phyloP scores from a whole-genome alignment of 768 basidiomycete genomes.

The Megacollybia marginata region DNA sequence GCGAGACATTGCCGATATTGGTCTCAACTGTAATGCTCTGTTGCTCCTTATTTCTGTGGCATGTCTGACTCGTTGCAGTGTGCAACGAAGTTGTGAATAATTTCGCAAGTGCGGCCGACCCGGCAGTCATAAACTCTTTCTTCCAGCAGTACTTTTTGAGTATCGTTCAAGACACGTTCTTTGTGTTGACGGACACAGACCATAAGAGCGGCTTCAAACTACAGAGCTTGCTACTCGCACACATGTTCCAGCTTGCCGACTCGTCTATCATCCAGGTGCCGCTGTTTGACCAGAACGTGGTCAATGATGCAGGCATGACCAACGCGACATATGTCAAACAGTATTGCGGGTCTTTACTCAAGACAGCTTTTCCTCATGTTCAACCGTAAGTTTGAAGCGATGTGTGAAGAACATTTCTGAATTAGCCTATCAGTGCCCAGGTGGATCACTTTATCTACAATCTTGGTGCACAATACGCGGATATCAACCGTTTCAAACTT shows the following conservation, averaged over 20 bases:
- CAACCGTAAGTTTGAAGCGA: constrained; percentile 49
- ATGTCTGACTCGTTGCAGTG: constrained; percentile 36
- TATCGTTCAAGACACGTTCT: constrained; percentile 93
- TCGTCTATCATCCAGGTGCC: constrained; percentile 73
- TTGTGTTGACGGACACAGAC: constrained; percentile 93
- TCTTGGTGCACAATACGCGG: constrained; percentile 66
- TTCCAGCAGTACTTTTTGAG: constrained; percentile 95
- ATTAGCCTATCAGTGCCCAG: constrained; percentile 45
- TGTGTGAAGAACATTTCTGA: constrained; percentile 4
- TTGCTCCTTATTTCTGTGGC: too few species aligned
- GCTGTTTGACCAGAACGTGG: constrained; percentile 72
- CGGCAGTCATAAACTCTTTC: constrained; percentile 79
- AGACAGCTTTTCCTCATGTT: constrained; percentile 88
- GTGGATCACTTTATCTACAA: constrained; percentile 62
- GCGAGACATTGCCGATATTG: constrained; percentile 95
- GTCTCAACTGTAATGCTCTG: constrained; percentile 50
- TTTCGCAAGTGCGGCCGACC: constrained; percentile 71
- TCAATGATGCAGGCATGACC: constrained; percentile 60
- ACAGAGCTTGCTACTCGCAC: constrained; percentile 85
- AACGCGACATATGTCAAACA: constrained; percentile 79
- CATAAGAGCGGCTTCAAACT: constrained; percentile 99
- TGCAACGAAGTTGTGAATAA: constrained; percentile 94
- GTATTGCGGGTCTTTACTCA: constrained; percentile 81
- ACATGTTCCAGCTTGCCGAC: constrained; percentile 91
- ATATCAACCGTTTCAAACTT: constrained; percentile 88